Conservation (phyloP, 768 basidiomycete genomes). For the Kwoniella dejecticola region DNA sequence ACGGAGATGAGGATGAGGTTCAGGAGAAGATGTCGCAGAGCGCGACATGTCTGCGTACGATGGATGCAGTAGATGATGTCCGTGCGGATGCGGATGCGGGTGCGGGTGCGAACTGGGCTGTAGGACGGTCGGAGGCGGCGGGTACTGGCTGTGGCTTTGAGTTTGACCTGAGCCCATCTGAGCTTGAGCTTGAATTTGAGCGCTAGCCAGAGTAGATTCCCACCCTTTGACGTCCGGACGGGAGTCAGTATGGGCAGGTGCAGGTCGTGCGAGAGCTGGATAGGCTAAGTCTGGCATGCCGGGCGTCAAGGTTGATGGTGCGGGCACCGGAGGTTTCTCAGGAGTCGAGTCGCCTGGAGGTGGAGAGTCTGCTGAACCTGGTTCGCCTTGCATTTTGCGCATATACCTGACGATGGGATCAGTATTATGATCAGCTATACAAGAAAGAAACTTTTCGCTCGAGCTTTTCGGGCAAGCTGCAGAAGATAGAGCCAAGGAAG, state of each 20-base stretch:
- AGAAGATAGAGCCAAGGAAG: too few species aligned
- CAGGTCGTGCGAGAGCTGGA: not conserved
- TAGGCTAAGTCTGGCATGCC: constrained; percentile 3
- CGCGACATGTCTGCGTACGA: not conserved
- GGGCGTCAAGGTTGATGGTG: not conserved
- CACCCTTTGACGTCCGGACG: not conserved
- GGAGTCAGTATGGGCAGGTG: not conserved
- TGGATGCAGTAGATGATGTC: constrained; percentile 3
- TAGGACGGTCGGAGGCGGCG: too few species aligned
- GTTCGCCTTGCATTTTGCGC: constrained; percentile 23
- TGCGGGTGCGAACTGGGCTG: not conserved
- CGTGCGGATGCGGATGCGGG: not conserved
- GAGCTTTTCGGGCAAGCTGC: too few species aligned
- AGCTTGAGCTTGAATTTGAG: not conserved
- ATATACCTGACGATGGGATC: constrained; percentile 32
- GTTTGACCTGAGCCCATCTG: too few species aligned
- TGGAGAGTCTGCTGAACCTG: constrained; percentile 1
- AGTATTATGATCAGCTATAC: too few species aligned
- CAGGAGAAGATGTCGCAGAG: constrained; percentile 7
- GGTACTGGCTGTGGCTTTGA: too few species aligned
- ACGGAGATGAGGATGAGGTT: constrained; percentile 1
- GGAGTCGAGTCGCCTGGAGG: not conserved
- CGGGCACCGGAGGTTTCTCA: not conserved
- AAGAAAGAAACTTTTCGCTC: too few species aligned
- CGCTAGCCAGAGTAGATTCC: constrained; percentile 1